A percentile compares a stretch with the other conserved stretches of the same genome.
Conservation (phyloP, 1,284 basidiomycete species). For the Sporisorium sorghi region DNA sequence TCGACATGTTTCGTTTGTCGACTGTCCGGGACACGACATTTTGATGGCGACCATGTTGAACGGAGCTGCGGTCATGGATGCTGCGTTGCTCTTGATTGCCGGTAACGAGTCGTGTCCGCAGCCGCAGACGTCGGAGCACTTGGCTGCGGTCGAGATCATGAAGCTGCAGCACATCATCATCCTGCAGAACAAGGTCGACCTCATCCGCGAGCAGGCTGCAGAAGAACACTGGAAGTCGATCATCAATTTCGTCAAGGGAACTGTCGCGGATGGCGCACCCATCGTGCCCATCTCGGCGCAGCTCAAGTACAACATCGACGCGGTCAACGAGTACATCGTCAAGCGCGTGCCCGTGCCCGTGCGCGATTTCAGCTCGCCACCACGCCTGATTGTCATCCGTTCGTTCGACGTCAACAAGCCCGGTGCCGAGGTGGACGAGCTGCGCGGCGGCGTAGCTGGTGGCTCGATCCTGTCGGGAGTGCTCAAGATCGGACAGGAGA, state of each 20-base stretch:
- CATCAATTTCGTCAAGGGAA: slow-evolving; percentile 73
- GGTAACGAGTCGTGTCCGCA: slow-evolving; percentile 99
- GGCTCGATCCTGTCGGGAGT: slow-evolving; percentile 95
- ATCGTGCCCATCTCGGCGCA: slow-evolving; percentile 99
- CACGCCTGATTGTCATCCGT: slow-evolving; percentile 95
- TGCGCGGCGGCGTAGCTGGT: slow-evolving; percentile 98
- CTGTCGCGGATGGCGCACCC: slow-evolving; percentile 94
- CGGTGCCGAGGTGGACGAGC: slow-evolving; percentile 93
- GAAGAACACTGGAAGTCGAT: slow-evolving; percentile 69
- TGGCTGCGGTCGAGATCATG: slow-evolving; percentile 99
- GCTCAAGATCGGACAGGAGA: slow-evolving; percentile 87
- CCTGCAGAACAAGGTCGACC: slow-evolving; percentile 75
- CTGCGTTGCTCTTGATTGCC: slow-evolving; percentile 91
- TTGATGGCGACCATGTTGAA: slow-evolving; percentile 99
- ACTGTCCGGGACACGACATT: slow-evolving; percentile 74
- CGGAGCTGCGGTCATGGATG: slow-evolving; percentile 99
- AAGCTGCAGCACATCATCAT: slow-evolving; percentile 98
- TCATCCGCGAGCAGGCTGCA: slow-evolving; percentile 67
- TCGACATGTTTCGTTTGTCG: slow-evolving; percentile 86
- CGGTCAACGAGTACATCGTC: slow-evolving; percentile 99
- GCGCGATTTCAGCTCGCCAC: slow-evolving; percentile 90
- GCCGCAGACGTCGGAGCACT: slow-evolving; percentile 97
- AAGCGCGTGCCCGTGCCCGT: slow-evolving; percentile 93
- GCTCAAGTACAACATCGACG: slow-evolving; percentile 98
- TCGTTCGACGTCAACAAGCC: slow-evolving; percentile 99